phyloP scores from a whole-genome alignment of 768 basidiomycete genomes.

The Leccinum subtestaceum region DNA sequence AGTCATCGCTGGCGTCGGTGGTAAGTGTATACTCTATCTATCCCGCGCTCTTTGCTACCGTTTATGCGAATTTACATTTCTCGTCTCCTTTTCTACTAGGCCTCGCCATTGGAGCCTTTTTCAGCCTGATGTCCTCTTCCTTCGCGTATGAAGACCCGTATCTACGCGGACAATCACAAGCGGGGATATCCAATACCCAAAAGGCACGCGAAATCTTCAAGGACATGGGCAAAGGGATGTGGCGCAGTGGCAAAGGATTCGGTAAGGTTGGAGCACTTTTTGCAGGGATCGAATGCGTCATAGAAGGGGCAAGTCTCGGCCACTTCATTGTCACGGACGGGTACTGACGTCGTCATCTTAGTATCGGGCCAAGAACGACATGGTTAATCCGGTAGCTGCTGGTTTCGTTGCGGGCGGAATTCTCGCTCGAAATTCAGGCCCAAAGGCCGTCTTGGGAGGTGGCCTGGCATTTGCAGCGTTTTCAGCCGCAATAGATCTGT shows the following conservation, averaged over 20 bases:
- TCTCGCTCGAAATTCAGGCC: slow-evolving; percentile 86
- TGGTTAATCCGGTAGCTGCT: slow-evolving; percentile 83
- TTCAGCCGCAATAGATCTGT: slow-evolving; percentile 84
- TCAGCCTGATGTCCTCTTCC: slow-evolving; percentile 93
- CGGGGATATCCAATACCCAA: slow-evolving; percentile 59
- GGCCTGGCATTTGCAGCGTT: slow-evolving; percentile 92
- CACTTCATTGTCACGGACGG: not conserved
- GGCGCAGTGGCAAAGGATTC: slow-evolving; percentile 85
- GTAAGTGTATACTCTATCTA: slow-evolving; percentile 44
- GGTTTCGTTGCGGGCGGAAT: slow-evolving; percentile 89
- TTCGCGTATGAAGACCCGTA: slow-evolving; percentile 95
- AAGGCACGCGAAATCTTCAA: slow-evolving; percentile 84
- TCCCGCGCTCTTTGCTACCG: not conserved
- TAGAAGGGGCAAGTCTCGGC: slow-evolving; percentile 75
- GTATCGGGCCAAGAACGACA: slow-evolving; percentile 97
- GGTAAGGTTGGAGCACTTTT: slow-evolving; percentile 93
- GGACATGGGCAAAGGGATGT: slow-evolving; percentile 95
- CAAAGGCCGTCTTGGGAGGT: slow-evolving; percentile 80
- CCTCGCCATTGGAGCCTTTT: slow-evolving; percentile 89
- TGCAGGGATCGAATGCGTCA: slow-evolving; percentile 93
- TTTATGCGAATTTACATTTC: slow-evolving; percentile 6
- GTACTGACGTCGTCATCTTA: slow-evolving; percentile 28
- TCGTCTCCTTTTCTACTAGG: slow-evolving; percentile 45
- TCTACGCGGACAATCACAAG: slow-evolving; percentile 59
- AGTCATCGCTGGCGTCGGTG: slow-evolving; percentile 74